Conservation (phyloP, 2,329 filamentous ascomycete genomes). For the Aspergillus hiratsukae region DNA sequence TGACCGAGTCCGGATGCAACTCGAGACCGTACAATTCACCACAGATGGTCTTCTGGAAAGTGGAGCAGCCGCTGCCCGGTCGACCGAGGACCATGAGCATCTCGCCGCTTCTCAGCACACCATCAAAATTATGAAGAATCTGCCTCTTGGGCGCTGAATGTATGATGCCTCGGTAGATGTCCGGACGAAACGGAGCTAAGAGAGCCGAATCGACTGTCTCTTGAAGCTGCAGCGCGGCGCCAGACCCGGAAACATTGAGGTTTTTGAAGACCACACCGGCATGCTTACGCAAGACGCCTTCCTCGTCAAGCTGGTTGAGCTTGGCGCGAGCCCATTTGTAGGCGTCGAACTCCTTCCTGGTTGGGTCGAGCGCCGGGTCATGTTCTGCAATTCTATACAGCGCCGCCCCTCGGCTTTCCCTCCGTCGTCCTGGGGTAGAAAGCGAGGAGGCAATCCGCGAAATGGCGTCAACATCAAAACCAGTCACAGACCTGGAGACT, state of each 20-base stretch:
- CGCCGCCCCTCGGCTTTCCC: too few relatives aligned
- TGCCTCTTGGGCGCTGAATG: slow-evolving; percentile 50
- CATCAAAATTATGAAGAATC: slow-evolving; percentile 53
- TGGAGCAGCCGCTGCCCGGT: slow-evolving; percentile 60
- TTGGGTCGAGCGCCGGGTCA: slow-evolving; percentile 52
- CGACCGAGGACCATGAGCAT: slow-evolving; percentile 39
- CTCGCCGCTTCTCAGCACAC: slow-evolving; percentile 49
- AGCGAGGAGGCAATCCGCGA: too few relatives aligned
- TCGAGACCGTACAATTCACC: slow-evolving; percentile 78
- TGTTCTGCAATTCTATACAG: slow-evolving; percentile 1
- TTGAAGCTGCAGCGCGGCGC: slow-evolving; percentile 64
- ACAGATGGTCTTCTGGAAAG: slow-evolving; percentile 76
- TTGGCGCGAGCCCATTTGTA: slow-evolving; percentile 51
- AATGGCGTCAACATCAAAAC: too few relatives aligned
- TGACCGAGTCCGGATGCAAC: slow-evolving; percentile 63
- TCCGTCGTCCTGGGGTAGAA: too few relatives aligned
- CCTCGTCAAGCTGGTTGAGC: slow-evolving; percentile 49
- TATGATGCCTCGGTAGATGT: slow-evolving; percentile 46
- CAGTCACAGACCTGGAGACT: too few relatives aligned
- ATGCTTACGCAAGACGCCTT: slow-evolving; percentile 50
- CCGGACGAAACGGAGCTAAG: slow-evolving; percentile 53
- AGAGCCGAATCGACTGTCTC: slow-evolving; percentile 60
- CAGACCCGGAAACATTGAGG: slow-evolving; percentile 63
- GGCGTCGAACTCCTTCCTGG: slow-evolving; percentile 48
- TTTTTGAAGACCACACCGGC: slow-evolving; percentile 62